These are phyloP conservation scores for Acer yangbiense DNA, from an alignment of 345 rosid genomes.

Conservation along the genomic window DNA sequence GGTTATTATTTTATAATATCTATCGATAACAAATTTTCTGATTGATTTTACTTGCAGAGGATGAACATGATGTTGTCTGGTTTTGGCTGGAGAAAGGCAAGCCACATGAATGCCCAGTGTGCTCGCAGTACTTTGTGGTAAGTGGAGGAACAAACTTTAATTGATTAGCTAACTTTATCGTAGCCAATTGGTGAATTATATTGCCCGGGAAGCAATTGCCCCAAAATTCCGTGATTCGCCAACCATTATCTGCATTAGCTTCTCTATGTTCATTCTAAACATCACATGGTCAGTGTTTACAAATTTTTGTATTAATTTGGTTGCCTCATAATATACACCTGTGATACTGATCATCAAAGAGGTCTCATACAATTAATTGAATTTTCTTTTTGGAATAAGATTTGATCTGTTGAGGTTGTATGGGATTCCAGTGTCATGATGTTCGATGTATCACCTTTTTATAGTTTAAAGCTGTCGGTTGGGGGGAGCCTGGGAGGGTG, in stretches of 20 bases:
- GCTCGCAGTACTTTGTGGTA: conserved; percentile 86
- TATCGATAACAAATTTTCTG: conserved; percentile 1
- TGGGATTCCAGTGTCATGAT: not conserved
- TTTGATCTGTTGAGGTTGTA: not conserved
- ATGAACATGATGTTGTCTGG: conserved; percentile 96
- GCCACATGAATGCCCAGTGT: conserved; percentile 81
- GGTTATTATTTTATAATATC: not conserved
- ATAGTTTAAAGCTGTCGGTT: too few species aligned
- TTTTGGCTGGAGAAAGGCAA: conserved; percentile 95
- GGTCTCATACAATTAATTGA: not conserved
- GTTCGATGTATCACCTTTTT: not conserved
- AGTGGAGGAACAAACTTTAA: conserved; percentile 30
- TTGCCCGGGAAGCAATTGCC: not conserved
- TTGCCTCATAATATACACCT: not conserved
- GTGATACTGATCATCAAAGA: not conserved
- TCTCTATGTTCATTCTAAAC: not conserved
- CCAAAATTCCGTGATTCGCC: not conserved
- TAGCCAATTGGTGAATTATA: not conserved
- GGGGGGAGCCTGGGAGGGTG: not conserved
- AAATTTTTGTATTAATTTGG: not conserved
- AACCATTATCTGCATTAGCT: not conserved
- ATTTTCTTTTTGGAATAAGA: not conserved
- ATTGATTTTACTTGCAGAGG: conserved; percentile 51
- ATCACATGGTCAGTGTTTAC: not conserved
- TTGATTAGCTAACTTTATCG: not conserved